Conservation (phyloP, 2,329 filamentous ascomycete species). For the Lithohypha guttulata region DNA sequence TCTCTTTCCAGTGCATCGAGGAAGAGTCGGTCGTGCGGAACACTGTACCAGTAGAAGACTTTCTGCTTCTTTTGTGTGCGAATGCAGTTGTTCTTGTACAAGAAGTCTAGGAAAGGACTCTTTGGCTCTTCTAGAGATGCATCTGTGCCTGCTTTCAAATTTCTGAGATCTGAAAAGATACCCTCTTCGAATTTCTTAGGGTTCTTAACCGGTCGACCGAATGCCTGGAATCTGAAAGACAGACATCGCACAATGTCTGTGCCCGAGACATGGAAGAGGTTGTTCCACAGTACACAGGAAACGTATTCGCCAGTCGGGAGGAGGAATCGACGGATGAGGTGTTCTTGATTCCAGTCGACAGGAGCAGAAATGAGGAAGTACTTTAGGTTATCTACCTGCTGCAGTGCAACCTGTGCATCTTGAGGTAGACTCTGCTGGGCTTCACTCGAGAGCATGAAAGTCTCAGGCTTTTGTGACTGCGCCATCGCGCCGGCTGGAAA, state of each 20-base stretch:
- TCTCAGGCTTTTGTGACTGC: conserved; percentile 91
- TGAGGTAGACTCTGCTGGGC: conserved; percentile 92
- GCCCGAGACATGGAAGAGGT: conserved; percentile 97
- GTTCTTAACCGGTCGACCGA: conserved; percentile 96
- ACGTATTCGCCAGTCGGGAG: conserved; percentile 97
- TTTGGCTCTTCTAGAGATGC: conserved; percentile 97
- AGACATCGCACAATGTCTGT: conserved; percentile 98
- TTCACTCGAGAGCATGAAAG: conserved; percentile 95
- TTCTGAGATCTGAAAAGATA: conserved; percentile 96
- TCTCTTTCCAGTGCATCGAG: conserved; percentile 95
- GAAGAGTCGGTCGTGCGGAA: conserved; percentile 93
- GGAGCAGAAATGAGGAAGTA: conserved; percentile 98
- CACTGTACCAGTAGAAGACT: conserved; percentile 99
- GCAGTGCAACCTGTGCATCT: conserved; percentile 90
- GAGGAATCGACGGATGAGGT: conserved; percentile 92
- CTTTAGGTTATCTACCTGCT: conserved; percentile 98
- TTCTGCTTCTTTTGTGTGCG: conserved; percentile 99
- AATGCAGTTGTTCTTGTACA: conserved; percentile 99
- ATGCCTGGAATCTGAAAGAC: conserved; percentile 96
- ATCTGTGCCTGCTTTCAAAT: conserved; percentile 95
- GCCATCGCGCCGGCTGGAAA: conserved; percentile 80
- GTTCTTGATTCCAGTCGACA: conserved; percentile 92
- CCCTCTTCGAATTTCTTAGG: conserved; percentile 99
- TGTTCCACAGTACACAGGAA: conserved; percentile 97
- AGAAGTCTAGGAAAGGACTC: conserved; percentile 93